Base-by-base conservation (phyloP, 306 rosid genomes). In the Ormosia emarginata region DNA sequence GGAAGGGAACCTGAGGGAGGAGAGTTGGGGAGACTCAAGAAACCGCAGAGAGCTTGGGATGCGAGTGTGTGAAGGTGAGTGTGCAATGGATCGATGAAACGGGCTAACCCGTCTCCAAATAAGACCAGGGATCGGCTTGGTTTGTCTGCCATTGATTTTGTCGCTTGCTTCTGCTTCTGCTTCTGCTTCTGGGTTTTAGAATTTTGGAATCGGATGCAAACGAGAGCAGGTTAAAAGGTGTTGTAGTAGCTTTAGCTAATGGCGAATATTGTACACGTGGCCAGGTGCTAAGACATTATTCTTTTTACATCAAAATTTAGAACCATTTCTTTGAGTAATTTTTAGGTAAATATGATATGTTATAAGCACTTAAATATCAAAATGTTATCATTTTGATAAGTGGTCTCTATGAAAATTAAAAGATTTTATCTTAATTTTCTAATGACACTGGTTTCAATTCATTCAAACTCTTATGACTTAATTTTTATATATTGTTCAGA, bases 81-180 rank as follows among this genome's bases (percentile, higher is more conserved):
- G 47, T 91, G 90, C 2, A 91, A 88, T 65, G 89, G 86, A 50
- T 84, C 79, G 65, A 90, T 34, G 64, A 79, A 91, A 58, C 88
- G 92, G 53, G 91, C 88, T 82, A 89, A 84, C 58, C 97, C 98
- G 68, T 96, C 94, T 17, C 92, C 97, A 79, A 86, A 86, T 68
- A 96, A 6, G 4, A 93, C 83, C 84, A 96, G 65, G 43, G 97
- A 90, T 83, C 97, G 90, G 88, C 98, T 91, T 63, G 98, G 92
- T 59, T 91, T 93, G 79, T 92, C 97, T 62, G 97, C 97, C 98
- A 96, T 95, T 70, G 83, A 12, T 57, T 77, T 34, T 62, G 33
- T 17, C 33, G 4, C n/a, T 2, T 6, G 1, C 57, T 32, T 43
- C 13, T 6, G 5, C 30, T 30, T 46, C 7, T 24, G 39, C 34